Evolutionary conservation across 2,329 filamentous ascomycete species (phyloP), one percentile per base, ranked within the genome.

Genomic region (Xylariaceae sp.): DNA sequence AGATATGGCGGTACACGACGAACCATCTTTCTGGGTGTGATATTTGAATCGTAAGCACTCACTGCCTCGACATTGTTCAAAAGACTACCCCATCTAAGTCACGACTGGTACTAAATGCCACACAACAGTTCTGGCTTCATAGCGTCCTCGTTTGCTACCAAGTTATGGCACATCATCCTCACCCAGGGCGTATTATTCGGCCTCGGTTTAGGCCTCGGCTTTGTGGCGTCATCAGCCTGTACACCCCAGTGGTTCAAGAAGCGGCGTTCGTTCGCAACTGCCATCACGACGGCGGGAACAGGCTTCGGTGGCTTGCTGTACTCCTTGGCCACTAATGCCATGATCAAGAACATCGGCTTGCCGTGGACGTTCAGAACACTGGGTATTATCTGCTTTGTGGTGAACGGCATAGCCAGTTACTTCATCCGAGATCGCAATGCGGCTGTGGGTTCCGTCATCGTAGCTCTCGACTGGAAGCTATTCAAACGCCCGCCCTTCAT

Each of bases 141-240:
- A 40, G 81, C 80, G 1, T 87, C 88, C 7, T 86, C 82, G 12
- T 90, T 90, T 58, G 79, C 85, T 0, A 71, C 64, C 14, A 62
- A 80, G 48, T 83, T 89, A 49, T 91, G 87, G 85, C 87, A 92
- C 33, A 75, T 94, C 1, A 83, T 90, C 49, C 75, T 92, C 0
- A 80, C 77, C 6, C 89, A 92, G 63, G 89, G 89, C 5, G 62
- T 91, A 2, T 80, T 83, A 47, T 91, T 92, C 54, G 89, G 89
- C n/a, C 66, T 85, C 18, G 88, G 87, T 3, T 85, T 92, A 77
- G 88, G 88, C 0, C 85, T 91, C 49, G 71, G 86, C 10, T 92
- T 90, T 63, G 86, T 87, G 0, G 80, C 81, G 1, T 81, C 76
- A 5, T 84, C 86, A 3, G 80, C 80, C 32, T 78, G 90, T 11